Base-by-base conservation (phyloP, 2,329 filamentous ascomycete species). In the Setomelanomma holmii region DNA sequence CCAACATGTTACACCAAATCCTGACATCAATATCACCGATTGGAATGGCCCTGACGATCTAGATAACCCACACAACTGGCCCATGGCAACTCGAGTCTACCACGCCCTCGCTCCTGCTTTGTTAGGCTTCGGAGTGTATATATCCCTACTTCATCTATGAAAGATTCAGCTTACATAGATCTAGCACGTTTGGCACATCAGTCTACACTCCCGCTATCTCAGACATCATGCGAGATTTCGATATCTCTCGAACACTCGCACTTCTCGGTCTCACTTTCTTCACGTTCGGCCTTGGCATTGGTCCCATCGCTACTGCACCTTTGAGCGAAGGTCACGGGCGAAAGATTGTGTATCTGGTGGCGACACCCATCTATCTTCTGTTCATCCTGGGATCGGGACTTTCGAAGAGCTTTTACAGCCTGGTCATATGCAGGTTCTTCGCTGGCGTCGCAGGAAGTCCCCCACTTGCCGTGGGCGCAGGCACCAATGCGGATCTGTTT, bases 381-480 rank as follows among this genome's bases (percentile, higher is more conserved):
- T 88, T 87, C 63, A 82, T 80, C 0, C 64, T 87, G 1, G 85
- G 84, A 2, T 78, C 80, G 0, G 84, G 80, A 0, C 77, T 84
- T 27, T 77, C 80, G 0, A 74, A 79, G 19, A 79, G 69, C 24
- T 82, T 87, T 14, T 80, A 73, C 0, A 78, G 75, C 0, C 60
- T 89, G 2, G 78, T 80, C 42, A 69, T 86, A 7, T 74, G 84
- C 21, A 77, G 86, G 2, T 86, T 93, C 76, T 89, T 92, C 63
- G 89, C 90, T 42, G 88, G 89, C 0, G 69, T 88, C 69, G 89
- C 89, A 57, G 89, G 88, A 22, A 87, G 36, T 83, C 89, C 60
- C 80, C 71, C 74, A 1, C 64, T 80, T 1, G 76, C 77, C 2
- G 74, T 79, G 2, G 77, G 76, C 4, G 72, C 71, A 4, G 78